Base-by-base conservation (phyloP, 495 filamentous ascomycete species). In the Annulohypoxylon moriforme region DNA sequence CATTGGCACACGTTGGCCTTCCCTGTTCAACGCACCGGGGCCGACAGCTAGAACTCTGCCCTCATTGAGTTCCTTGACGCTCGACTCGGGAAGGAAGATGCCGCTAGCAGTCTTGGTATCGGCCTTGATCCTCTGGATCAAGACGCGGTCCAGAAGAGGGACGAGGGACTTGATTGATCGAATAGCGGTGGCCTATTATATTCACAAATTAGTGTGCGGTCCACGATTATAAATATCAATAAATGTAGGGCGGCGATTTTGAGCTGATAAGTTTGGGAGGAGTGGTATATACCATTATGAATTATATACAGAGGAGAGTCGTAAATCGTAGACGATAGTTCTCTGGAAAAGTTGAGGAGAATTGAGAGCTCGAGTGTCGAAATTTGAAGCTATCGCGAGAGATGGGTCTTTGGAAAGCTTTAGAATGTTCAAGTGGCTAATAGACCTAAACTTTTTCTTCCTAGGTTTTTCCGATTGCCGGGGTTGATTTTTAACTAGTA, bases 1-100 rank as follows among this genome's bases (percentile, higher is more conserved):
- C 84, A 93, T 91, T 71, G 89, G 85, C 67, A 97, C 81, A 67
- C 93, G 88, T 86, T 95, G 91, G 66, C 96, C 96, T 56, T 98
- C 92, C 81, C 90, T 92, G 84, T 94, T 92, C 56, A 96, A 69
- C 10, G 82, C 88, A 74, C 96, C 96, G 58, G 96, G 96, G 34
- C 96, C 96, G 56, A 98, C 94, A 69, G 96, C 96, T 64, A 99
- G 86, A 67, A 99, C 96, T 81, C 91, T 91, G 72, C 93, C 96
- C 87, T 98, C 96, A 83, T 97, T 97, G 81, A 98, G 88, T 81
- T 99, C 96, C 89, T 99, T 98, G 73, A 98, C 94, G 78, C 89
- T 92, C 79, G 89, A 93, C 86, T 99, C 96, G 67, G 96, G 96
- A 70, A 99, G 93, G 88, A 94, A 97, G 86, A 99, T 95, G 74